A percentile compares a stretch with the other conserved stretches of the same genome.
Evolutionary conservation across 2,329 filamentous ascomycete species (phyloP).

Genomic region (Chrysoporthe puriensis): DNA sequence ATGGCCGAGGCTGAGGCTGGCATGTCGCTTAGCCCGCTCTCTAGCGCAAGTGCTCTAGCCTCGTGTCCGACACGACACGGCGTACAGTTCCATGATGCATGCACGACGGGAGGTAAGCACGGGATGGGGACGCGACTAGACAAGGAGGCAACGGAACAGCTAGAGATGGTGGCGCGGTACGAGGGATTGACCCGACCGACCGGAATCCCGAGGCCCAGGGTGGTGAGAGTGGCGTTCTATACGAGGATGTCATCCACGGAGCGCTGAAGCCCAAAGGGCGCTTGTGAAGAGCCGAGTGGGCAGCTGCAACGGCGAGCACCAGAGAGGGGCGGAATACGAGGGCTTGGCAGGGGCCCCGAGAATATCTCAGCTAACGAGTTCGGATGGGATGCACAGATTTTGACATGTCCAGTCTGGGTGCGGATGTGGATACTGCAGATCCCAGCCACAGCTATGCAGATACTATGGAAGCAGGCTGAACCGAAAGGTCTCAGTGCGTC

Average conservation of each 20-base stretch:
- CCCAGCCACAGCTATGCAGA: not conserved
- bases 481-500: not conserved
- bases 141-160: not conserved
- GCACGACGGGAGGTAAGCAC: not conserved
- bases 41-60: too few relatives aligned
- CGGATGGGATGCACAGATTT: not conserved
- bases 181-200: constrained; percentile 12
- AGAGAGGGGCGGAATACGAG: constrained; percentile 7
- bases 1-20: too few relatives aligned
- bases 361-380: not conserved
- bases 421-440: not conserved
- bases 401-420: not conserved
- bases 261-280: not conserved
- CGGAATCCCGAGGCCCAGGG: constrained; percentile 1
- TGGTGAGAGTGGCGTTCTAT: not conserved
- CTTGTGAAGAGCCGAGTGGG: not conserved
- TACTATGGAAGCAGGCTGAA: not conserved
- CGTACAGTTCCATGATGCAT: too few relatives aligned
- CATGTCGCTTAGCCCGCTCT: too few relatives aligned
- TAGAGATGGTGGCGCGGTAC: not conserved
- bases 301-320: not conserved
- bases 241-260: not conserved
- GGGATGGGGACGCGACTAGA: not conserved
- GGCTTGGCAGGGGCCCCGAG: not conserved
- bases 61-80: too few relatives aligned